A percentile compares a stretch with the other conserved stretches of the same genome.
These are phyloP conservation scores for Diddensiella transvaalensis DNA, from an alignment of 805 yeast genomes.

Conservation along the genomic window DNA sequence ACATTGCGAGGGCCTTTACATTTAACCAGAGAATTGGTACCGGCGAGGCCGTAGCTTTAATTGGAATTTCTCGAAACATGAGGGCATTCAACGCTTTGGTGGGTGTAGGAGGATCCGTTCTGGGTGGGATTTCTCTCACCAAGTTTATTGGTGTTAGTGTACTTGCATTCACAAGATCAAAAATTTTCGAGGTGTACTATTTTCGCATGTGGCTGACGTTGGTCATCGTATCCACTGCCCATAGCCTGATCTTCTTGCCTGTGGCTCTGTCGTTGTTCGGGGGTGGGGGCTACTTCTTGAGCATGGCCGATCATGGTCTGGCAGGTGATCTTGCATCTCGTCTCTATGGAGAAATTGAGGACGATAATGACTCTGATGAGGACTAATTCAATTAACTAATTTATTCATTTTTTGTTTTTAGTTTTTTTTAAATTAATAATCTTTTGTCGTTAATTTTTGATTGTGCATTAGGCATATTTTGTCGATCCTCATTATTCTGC, in stretches of 20 bases:
- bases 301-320: slow-evolving; percentile 31
- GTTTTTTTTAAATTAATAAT: not conserved
- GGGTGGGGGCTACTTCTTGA: slow-evolving; percentile 48
- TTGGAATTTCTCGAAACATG: slow-evolving; percentile 30
- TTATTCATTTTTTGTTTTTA: too few relatives aligned
- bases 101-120: slow-evolving; percentile 84
- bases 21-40: slow-evolving; percentile 28
- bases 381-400: slow-evolving; percentile 1
- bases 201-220: slow-evolving; percentile 92
- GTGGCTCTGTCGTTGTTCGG: slow-evolving; percentile 63
- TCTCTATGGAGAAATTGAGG: slow-evolving; percentile 5
- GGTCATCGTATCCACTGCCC: slow-evolving; percentile 71
- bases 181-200: slow-evolving; percentile 86
- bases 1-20: slow-evolving; percentile 75
- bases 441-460: too few relatives aligned
- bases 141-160: slow-evolving; percentile 85
- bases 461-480: too few relatives aligned
- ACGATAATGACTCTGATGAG: slow-evolving; percentile 2
- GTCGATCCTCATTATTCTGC: not conserved
- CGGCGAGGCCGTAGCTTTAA: slow-evolving; percentile 25
- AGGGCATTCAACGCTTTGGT: slow-evolving; percentile 56
- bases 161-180: slow-evolving; percentile 79
- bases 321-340: slow-evolving; percentile 29
- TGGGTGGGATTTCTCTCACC: slow-evolving; percentile 87
- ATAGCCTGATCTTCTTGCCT: slow-evolving; percentile 77